Percentiles rank a stretch among this genome's conserved stretches.
phyloP scores from a whole-genome alignment of 352 stramenopile species.

The Detonula confervacea region DNA sequence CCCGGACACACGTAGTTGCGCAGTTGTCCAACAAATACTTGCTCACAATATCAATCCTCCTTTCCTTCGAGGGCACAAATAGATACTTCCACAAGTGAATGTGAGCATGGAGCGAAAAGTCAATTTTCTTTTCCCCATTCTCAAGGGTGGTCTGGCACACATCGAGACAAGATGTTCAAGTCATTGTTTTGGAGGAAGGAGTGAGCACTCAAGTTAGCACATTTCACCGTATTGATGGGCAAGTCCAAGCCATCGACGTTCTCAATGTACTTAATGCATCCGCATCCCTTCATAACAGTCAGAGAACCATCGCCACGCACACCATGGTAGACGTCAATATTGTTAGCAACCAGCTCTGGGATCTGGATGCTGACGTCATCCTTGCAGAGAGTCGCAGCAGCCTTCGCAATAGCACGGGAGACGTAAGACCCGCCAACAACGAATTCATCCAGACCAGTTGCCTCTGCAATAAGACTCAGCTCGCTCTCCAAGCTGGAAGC shows the following conservation, averaged over 20 bases:
- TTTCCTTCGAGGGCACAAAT: slow-evolving; percentile 6
- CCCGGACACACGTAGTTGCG: slow-evolving; percentile 7
- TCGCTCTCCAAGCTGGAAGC: neutral
- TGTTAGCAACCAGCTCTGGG: neutral
- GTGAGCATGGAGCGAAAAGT: slow-evolving; percentile 1
- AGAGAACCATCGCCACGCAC: too few species aligned
- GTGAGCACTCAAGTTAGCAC: neutral
- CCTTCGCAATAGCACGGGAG: neutral
- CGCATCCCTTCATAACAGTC: neutral
- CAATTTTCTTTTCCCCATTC: neutral
- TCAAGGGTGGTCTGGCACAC: slow-evolving; percentile 1
- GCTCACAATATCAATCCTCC: neutral
- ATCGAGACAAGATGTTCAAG: slow-evolving; percentile 15
- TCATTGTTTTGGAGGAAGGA: slow-evolving; percentile 11
- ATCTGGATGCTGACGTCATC: neutral
- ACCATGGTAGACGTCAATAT: neutral
- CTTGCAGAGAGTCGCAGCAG: neutral
- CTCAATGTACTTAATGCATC: neutral
- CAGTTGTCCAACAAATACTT: too few species aligned
- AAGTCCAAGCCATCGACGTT: neutral
- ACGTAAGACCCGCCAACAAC: slow-evolving; percentile 9
- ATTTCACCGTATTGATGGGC: slow-evolving; percentile 12
- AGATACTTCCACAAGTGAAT: slow-evolving; percentile 3
- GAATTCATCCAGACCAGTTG: neutral
- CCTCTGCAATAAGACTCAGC: neutral